These are phyloP conservation scores for Sanghuangporus baumii DNA, from an alignment of 1,284 basidiomycete species.

Conservation along the genomic window DNA sequence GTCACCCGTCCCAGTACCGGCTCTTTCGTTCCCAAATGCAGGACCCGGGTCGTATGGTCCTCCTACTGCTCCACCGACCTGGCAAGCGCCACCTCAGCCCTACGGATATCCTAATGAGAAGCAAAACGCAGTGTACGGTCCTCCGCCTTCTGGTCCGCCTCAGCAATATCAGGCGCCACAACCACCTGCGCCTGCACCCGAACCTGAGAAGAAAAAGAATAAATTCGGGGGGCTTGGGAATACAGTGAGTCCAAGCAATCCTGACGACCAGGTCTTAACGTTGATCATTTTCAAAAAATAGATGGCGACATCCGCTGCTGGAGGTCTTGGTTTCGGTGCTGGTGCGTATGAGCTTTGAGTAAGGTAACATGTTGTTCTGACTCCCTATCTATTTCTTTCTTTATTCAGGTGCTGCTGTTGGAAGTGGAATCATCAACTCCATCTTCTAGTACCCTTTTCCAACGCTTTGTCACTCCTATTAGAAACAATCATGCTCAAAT, in stretches of 20 bases:
- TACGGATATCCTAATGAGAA: conserved; percentile 21
- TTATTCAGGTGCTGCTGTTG: conserved; percentile 38
- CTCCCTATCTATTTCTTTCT: not conserved
- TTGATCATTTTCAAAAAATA: conserved; percentile 22
- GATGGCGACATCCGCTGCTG: conserved; percentile 55
- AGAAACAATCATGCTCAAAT: not conserved
- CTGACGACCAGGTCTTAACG: not conserved
- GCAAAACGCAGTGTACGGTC: conserved; percentile 21
- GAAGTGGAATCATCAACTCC: conserved; percentile 38
- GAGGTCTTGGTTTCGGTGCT: conserved; percentile 59
- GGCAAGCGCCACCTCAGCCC: conserved; percentile 17
- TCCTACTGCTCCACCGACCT: conserved; percentile 20
- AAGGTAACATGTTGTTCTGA: conserved; percentile 1
- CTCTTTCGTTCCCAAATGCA: conserved; percentile 19
- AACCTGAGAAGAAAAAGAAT: conserved; percentile 49
- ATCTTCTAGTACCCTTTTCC: conserved; percentile 33
- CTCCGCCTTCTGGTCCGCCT: conserved; percentile 27
- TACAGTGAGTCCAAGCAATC: conserved; percentile 37
- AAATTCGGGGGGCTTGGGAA: conserved; percentile 55
- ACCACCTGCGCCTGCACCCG: conserved; percentile 17
- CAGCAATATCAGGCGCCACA: conserved; percentile 25
- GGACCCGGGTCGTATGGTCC: conserved; percentile 11
- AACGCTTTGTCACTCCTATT: not conserved
- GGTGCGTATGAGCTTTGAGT: conserved; percentile 31
- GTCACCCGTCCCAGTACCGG: conserved; percentile 5